Conservation (phyloP, 176 grass and related monocot species). For the Dendrocalamus sinicus region DNA sequence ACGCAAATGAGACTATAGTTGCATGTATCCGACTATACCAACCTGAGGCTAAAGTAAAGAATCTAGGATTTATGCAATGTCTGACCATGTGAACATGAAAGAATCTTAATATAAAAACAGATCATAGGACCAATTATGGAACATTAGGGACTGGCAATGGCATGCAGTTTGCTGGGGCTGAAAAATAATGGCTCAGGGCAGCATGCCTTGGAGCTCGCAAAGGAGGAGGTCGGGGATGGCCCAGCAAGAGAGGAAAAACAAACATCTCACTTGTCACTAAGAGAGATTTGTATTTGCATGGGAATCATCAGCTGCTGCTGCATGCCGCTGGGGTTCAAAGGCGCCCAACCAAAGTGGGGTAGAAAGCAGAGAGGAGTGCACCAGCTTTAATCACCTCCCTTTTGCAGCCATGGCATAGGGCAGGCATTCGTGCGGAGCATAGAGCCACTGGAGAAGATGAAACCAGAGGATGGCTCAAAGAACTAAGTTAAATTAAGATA, state of each 20-base stretch:
- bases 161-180: not conserved
- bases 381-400: constrained; percentile 48
- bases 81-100: not conserved
- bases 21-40: not conserved
- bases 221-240: not conserved
- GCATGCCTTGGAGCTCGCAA: constrained; percentile 42
- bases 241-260: not conserved
- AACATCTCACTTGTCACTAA: constrained; percentile 15
- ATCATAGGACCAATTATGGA: constrained; percentile 3
- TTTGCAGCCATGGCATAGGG: constrained; percentile 28
- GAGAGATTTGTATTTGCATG: constrained; percentile 39
- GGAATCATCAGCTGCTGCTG: constrained; percentile 42
- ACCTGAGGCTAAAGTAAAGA: not conserved
- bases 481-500: too few relatives aligned
- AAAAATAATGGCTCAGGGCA: constrained; percentile 32
- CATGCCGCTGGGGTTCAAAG: constrained; percentile 38
- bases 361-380: constrained; percentile 23
- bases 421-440: constrained; percentile 39
- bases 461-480: too few relatives aligned
- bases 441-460: not conserved
- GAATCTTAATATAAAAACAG: not conserved
- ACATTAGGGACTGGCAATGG: not conserved
- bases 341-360: constrained; percentile 34
- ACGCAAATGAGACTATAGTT: not conserved
- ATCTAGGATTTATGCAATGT: not conserved